These are phyloP conservation scores for Dothidotthia symphoricarpi DNA, from an alignment of 2,329 filamentous ascomycete genomes.

Conservation along the genomic window DNA sequence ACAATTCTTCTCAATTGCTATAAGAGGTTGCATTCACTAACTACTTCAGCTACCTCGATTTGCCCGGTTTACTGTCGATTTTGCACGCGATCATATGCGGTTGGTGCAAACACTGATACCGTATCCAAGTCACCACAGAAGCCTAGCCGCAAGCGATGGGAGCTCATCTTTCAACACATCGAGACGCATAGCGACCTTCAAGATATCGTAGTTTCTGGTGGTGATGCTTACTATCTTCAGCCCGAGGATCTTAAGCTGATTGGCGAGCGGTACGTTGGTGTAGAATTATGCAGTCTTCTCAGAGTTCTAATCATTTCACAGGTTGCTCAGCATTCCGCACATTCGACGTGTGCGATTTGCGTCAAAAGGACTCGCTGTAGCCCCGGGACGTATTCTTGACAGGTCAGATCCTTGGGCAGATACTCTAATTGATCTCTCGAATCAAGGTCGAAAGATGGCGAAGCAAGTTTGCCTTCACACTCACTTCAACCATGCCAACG, in stretches of 20 bases:
- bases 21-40: too few species aligned
- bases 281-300: too few species aligned
- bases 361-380: conserved; percentile 61
- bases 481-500: conserved; percentile 63
- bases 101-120: conserved; percentile 56
- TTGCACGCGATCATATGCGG: conserved; percentile 61
- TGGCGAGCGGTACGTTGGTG: conserved; percentile 43
- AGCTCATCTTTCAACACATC: conserved; percentile 59
- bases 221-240: conserved; percentile 59
- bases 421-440: conserved; percentile 53
- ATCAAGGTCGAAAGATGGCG: conserved; percentile 52
- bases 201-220: conserved; percentile 63
- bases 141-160: conserved; percentile 52
- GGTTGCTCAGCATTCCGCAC: conserved; percentile 57
- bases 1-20: too few species aligned
- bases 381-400: conserved; percentile 57
- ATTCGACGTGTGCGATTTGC: conserved; percentile 61
- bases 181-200: conserved; percentile 50
- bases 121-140: conserved; percentile 44
- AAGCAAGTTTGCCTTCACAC: conserved; percentile 64
- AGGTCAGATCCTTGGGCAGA: conserved; percentile 54
- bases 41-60: conserved; percentile 51
- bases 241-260: conserved; percentile 55
- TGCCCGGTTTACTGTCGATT: conserved; percentile 64
- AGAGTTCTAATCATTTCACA: conserved; percentile 11